Evolutionary conservation across 148 eudicot genomes (phyloP), one percentile per base, ranked within the genome.

Genomic region (Rhododendron henanense): DNA sequence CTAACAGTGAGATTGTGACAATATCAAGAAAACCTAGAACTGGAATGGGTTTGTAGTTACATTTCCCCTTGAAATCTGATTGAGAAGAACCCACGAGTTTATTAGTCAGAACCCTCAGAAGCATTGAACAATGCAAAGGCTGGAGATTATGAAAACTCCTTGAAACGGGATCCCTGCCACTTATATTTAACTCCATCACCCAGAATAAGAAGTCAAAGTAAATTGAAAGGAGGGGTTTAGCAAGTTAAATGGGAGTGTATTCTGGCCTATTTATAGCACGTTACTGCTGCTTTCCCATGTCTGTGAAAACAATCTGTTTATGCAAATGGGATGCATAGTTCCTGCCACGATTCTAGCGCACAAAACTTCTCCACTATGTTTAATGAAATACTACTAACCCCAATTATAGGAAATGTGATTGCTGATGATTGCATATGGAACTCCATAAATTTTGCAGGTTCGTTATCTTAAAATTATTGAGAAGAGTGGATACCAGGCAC

Each of bases 401-500:
- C n/a, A 3, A 19, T 44, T 10, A 78, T 23, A 44, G 16, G 48
- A 11, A 76, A 19, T 78, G 33, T 19, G 3, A 78, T 45, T 3
- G 55, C 81, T 78, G 15, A 78, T 6, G 9, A 21, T 44, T 78
- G 81, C 81, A 23, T 3, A 19, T 78, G 81, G 57, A 41, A 44
- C 48, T 78, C 11, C 21, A 19, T 35, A 4, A 41, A 78, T 23
- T 85, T 84, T 81, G 39, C 89, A 93, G 95, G 95, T 93, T 39
- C 91, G 92, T 69, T 92, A 90, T 84, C 87, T 91, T 57, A 92
- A 93, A 71, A 14, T 71, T 31, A 71, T 71, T 71, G 76, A 71
- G 76, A 71, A 71, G 76, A 71, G 76, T 33, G 76, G 76, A 33
- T 71, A 71, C 76, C 76, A 31, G 8, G 76, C 76, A 33, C 76